Percentiles rank a stretch among this genome's conserved stretches.
Evolutionary conservation across 2,329 filamentous ascomycete genomes (phyloP).

Genomic region (Curvularia verruculosa): DNA sequence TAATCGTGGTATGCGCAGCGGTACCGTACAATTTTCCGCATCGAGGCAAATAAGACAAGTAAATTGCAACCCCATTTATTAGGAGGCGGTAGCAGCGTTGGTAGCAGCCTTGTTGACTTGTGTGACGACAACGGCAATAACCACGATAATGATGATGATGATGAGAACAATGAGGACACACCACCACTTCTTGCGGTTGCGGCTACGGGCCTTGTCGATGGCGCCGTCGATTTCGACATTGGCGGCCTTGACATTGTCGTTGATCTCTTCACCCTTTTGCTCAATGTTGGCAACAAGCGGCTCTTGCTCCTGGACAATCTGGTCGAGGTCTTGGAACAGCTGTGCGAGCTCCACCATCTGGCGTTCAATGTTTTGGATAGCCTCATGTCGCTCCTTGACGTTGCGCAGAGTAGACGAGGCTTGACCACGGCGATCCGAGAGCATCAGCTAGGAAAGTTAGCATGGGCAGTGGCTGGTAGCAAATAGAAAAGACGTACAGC

Average conservation of each 20-base stretch:
- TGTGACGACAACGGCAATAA: constrained; percentile 49
- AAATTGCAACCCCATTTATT: not conserved
- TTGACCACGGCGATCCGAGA: constrained; percentile 79
- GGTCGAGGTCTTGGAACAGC: constrained; percentile 88
- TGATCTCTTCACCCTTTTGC: constrained; percentile 82
- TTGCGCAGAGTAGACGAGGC: constrained; percentile 79
- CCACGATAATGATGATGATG: constrained; percentile 47
- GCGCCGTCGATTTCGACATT: constrained; percentile 84
- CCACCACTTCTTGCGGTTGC: constrained; percentile 92
- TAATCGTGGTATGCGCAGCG: not conserved
- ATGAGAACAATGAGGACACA: constrained; percentile 74
- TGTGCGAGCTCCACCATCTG: constrained; percentile 87
- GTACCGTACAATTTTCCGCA: not conserved
- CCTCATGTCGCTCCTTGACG: constrained; percentile 81
- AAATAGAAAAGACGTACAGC: constrained; percentile 56
- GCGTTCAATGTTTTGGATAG: constrained; percentile 88
- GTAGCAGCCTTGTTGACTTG: constrained; percentile 32
- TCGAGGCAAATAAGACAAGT: not conserved
- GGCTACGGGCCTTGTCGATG: constrained; percentile 73
- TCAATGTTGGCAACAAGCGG: constrained; percentile 80
- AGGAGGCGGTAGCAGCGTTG: too few relatives aligned
- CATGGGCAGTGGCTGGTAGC: not conserved
- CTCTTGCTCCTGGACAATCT: constrained; percentile 85
- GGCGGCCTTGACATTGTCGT: constrained; percentile 81
- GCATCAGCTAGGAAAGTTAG: constrained; percentile 64